Evolutionary conservation across 306 rosid genomes (phyloP).

Genomic region (Quercus cerris): DNA sequence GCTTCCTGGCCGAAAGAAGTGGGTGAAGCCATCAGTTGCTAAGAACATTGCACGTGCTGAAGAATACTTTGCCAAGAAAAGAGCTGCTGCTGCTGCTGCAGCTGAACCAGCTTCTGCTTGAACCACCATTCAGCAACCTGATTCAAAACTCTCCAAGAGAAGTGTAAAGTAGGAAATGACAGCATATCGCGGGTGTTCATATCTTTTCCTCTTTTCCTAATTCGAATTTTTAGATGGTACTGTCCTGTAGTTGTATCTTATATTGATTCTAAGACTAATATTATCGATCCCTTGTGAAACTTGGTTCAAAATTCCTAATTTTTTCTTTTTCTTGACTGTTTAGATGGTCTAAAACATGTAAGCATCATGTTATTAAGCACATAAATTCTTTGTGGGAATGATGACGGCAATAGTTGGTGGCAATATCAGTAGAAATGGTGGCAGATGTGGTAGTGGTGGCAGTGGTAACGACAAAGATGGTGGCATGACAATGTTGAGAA

Average conservation of each 20-base stretch:
- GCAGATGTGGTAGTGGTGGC: too few species aligned
- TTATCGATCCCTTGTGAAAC: neutral
- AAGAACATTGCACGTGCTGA: conserved; percentile 95
- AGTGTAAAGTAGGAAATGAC: conserved; percentile 17
- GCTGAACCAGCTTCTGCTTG: conserved; percentile 48
- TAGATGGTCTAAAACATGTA: neutral
- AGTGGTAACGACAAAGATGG: too few species aligned
- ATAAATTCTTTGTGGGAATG: too few species aligned
- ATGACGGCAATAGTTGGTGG: too few species aligned
- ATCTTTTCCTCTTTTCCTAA: conserved; percentile 10
- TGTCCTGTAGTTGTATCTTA: conserved; percentile 3
- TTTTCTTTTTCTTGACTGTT: neutral
- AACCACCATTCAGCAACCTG: neutral
- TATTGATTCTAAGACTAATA: neutral
- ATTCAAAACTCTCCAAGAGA: conserved; percentile 14
- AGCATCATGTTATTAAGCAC: too few species aligned
- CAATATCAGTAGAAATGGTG: too few species aligned
- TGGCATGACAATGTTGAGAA: too few species aligned
- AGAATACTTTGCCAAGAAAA: conserved; percentile 88
- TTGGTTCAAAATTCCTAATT: neutral
- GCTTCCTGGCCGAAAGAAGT: conserved; percentile 93
- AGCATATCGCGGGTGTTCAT: conserved; percentile 14
- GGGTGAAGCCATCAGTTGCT: conserved; percentile 94
- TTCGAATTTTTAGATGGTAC: neutral
- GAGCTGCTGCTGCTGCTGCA: conserved; percentile 44